Percentiles rank a stretch among this genome's conserved stretches.
Conservation (phyloP, 2,329 filamentous ascomycete genomes). For the Tolypocladium tundrense region DNA sequence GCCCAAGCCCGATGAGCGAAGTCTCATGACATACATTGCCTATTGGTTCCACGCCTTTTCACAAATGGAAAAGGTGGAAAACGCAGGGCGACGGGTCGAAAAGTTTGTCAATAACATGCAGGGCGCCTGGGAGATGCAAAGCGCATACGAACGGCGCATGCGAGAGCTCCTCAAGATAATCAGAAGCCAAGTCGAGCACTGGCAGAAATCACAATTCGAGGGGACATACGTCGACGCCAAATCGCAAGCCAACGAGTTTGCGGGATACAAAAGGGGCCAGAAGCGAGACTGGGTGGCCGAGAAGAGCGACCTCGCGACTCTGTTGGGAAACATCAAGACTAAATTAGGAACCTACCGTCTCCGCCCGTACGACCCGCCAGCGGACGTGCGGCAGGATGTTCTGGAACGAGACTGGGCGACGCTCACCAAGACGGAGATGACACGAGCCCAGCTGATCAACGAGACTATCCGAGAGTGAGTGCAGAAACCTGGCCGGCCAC, state of each 20-base stretch:
- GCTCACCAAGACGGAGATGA: constrained; percentile 75
- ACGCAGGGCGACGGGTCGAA: constrained; percentile 88
- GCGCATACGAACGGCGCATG: constrained; percentile 88
- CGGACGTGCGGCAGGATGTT: constrained; percentile 69
- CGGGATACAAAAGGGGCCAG: constrained; percentile 78
- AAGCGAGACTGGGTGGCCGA: constrained; percentile 97
- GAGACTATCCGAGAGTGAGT: constrained; percentile 89
- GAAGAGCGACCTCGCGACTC: constrained; percentile 86
- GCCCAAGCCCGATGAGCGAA: constrained; percentile 87
- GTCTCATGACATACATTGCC: constrained; percentile 98
- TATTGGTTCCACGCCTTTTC: constrained; percentile 99
- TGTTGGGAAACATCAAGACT: constrained; percentile 97
- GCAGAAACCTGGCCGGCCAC: background rate
- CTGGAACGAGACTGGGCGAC: constrained; percentile 74
- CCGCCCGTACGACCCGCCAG: constrained; percentile 81
- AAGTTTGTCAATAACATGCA: constrained; percentile 99
- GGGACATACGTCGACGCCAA: constrained; percentile 92
- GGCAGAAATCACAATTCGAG: constrained; percentile 74
- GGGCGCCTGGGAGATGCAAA: constrained; percentile 99
- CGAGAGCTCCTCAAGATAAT: constrained; percentile 68
- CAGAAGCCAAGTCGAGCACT: constrained; percentile 59
- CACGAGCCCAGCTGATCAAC: constrained; percentile 86
- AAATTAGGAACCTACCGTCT: constrained; percentile 93
- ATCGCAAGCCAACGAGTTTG: constrained; percentile 70
- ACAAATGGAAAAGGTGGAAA: constrained; percentile 97